phyloP scores from a whole-genome alignment of 78 protist genomes.

The Chrysochromulina parva region DNA sequence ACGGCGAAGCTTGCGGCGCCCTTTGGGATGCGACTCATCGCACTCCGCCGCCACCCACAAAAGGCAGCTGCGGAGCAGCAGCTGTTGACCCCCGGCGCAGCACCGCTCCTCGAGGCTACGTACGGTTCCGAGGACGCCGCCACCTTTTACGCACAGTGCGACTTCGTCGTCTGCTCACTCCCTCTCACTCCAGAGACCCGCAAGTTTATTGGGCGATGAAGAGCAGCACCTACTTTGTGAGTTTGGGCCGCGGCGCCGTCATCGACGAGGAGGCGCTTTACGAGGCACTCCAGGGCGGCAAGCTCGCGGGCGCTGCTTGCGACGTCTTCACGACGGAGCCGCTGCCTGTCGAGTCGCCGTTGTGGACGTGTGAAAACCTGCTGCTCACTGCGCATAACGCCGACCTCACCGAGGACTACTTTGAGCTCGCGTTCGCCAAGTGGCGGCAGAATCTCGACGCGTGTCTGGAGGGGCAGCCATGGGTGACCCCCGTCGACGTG shows the following conservation, averaged over 20 bases:
- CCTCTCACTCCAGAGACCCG: constrained; percentile 42
- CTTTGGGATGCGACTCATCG: constrained; percentile 37
- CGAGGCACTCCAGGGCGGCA: constrained; percentile 24
- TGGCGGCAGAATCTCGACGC: neutral
- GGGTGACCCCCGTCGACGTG: neutral
- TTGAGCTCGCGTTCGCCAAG: neutral
- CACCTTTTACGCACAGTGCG: neutral
- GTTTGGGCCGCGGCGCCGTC: constrained; percentile 50
- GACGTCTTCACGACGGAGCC: constrained; percentile 45
- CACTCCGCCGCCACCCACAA: constrained; percentile 8
- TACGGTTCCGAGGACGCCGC: too few relatives aligned
- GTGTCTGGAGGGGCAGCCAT: neutral
- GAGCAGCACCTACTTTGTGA: constrained; percentile 22
- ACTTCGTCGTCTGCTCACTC: constrained; percentile 47
- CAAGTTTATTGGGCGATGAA: neutral
- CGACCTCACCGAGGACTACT: constrained; percentile 22
- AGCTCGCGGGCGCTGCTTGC: too few relatives aligned
- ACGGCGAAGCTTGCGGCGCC: neutral
- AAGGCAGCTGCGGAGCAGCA: neutral
- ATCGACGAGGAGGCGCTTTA: constrained; percentile 54
- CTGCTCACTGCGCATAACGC: constrained; percentile 63
- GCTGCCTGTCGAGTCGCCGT: constrained; percentile 38
- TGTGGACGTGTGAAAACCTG: constrained; percentile 41
- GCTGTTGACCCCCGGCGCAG: too few relatives aligned
- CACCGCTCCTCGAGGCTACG: too few relatives aligned